Conservation (phyloP, 1,284 basidiomycete species). For the Sporisorium iseilematis-ciliati region DNA sequence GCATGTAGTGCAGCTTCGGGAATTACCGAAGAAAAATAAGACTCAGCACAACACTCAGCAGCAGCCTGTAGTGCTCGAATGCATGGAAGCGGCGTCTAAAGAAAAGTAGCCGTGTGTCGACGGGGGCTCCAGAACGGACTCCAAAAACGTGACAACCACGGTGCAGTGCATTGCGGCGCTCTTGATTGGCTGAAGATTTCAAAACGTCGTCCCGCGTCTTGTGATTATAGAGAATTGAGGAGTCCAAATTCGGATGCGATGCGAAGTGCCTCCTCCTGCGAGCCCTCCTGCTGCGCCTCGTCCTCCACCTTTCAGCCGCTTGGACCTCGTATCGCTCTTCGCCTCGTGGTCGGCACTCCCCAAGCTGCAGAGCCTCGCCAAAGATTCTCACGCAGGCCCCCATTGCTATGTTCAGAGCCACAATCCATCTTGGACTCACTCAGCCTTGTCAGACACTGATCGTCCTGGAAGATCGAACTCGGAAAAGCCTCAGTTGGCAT, state of each 20-base stretch:
- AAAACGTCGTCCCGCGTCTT: conserved; percentile 10
- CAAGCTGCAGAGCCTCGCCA: neutral
- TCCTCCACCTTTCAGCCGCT: neutral
- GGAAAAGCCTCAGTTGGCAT: neutral
- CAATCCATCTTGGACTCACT: neutral
- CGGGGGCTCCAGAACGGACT: neutral
- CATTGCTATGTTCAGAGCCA: neutral
- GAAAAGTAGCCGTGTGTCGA: neutral
- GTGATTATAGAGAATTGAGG: conserved; percentile 9
- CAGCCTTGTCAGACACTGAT: conserved; percentile 9
- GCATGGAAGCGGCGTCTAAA: conserved; percentile 1
- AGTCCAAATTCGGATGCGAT: neutral
- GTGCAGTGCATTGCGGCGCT: neutral
- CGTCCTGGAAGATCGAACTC: conserved; percentile 14
- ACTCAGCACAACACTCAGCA: too few species aligned
- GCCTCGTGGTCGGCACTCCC: neutral
- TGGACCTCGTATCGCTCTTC: neutral
- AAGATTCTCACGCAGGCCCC: neutral
- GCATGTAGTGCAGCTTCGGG: neutral
- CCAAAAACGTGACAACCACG: neutral
- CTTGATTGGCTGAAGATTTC: neutral
- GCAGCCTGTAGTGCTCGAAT: too few species aligned
- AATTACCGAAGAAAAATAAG: too few species aligned
- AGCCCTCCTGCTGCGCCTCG: too few species aligned
- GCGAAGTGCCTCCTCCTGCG: neutral